Evolutionary conservation across 257 asterid genomes (phyloP), one percentile per base, ranked within the genome.

Genomic region (Lycium ferocissimum): DNA sequence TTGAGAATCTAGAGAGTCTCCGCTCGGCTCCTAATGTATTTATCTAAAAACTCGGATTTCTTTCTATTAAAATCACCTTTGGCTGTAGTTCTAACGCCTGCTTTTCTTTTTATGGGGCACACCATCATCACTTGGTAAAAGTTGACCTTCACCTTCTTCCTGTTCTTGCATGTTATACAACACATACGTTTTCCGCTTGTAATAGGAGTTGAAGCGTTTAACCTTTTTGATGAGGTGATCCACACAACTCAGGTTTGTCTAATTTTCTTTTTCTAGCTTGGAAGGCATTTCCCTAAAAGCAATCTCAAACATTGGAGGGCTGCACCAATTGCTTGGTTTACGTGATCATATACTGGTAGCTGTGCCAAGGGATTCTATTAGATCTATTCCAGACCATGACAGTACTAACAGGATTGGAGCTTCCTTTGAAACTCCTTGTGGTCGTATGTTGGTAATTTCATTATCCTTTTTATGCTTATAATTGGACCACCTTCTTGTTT

Each of bases 361-460:
- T 10, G 91, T 94, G 13, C 97, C 98, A 0, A 87, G 98, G 88
- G 99, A 96, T 84, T 90, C 95, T 33, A 90, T 93, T 85, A 71
- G 88, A 38, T 91, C 98, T 69, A 80, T 96, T 80, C 99, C 99
- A 0, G 96, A 91, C 14, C 84, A 87, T 84, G 92, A 88, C 81
- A 87, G 96, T 85, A 75, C 92, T 72, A 95, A 95, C 88, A 93
- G 84, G 90, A 84, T 35, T 9, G 99, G 98, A 83, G 97, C 98
- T 62, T 96, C 99, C 13, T 96, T 96, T 73, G 97, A 95, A 89
- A 95, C 97, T 79, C 98, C 98, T 67, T 88, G 86, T 47, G 98
- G 99, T 71, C 98, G 98, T 75, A 88, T 89, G 80, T 87, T 92
- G 97, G 99, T 96, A 85, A 72, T 76, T 62, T 85, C 26, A 22